Percentiles rank a stretch among this genome's conserved stretches.
These are phyloP conservation scores for Penicillium simplicissimum DNA, from an alignment of 495 filamentous ascomycete species.

Conservation along the genomic window DNA sequence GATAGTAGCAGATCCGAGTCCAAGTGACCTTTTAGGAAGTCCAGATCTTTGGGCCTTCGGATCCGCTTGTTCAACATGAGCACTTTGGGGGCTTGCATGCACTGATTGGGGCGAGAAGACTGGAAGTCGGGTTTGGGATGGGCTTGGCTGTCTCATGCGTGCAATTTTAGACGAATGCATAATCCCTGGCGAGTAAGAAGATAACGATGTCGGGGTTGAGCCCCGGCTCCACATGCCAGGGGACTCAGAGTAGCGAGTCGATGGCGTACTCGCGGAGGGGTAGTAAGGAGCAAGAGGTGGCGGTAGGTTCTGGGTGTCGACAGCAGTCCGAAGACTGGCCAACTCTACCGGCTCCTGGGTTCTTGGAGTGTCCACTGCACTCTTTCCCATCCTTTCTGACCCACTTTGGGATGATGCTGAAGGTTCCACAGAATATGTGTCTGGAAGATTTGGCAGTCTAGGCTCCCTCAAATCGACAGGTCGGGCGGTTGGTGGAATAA, in stretches of 20 bases:
- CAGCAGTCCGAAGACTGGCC: slow-evolving; percentile 45
- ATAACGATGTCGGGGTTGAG: slow-evolving; percentile 93
- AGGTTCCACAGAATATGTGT: slow-evolving; percentile 11
- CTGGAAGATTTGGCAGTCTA: slow-evolving; percentile 1
- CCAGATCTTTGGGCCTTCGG: slow-evolving; percentile 59
- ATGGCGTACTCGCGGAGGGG: slow-evolving; percentile 77
- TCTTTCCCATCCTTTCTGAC: slow-evolving; percentile 17
- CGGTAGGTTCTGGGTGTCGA: slow-evolving; percentile 60
- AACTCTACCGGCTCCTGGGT: slow-evolving; percentile 41
- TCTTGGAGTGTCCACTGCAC: slow-evolving; percentile 20
- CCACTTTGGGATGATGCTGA: slow-evolving; percentile 12
- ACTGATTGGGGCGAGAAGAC: slow-evolving; percentile 47
- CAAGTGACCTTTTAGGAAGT: slow-evolving; percentile 25
- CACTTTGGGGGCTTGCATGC: slow-evolving; percentile 58
- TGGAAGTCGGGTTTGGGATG: slow-evolving; percentile 66
- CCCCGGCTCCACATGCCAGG: slow-evolving; percentile 86
- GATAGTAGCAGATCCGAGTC: neutral
- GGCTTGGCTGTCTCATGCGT: slow-evolving; percentile 63
- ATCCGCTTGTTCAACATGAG: slow-evolving; percentile 63
- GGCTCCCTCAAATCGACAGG: slow-evolving; percentile 13
- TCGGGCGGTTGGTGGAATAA: slow-evolving; percentile 33
- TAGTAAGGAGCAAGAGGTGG: slow-evolving; percentile 67
- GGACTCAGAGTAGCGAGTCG: slow-evolving; percentile 91
- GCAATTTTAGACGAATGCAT: slow-evolving; percentile 59
- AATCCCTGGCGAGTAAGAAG: slow-evolving; percentile 89